A percentile compares a stretch with the other conserved stretches of the same genome.
Conservation (phyloP, 176 grass and related monocot species). For the Puya raimondii region DNA sequence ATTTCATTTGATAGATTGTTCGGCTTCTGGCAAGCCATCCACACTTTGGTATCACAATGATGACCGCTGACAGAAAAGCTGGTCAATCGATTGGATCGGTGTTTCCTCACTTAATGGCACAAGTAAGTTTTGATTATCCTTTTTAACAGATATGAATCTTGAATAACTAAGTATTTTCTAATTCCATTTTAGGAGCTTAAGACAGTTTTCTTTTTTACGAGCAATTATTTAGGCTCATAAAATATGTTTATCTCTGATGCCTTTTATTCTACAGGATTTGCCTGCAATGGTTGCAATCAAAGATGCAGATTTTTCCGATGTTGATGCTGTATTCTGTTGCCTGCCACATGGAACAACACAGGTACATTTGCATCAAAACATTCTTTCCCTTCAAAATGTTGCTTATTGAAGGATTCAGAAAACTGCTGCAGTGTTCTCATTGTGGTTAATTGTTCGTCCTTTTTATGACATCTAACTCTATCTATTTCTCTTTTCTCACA, state of each 20-base stretch:
- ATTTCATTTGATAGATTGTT: conserved; percentile 57
- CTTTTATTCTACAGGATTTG: conserved; percentile 50
- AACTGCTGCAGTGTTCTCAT: not conserved
- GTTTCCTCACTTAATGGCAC: conserved; percentile 88
- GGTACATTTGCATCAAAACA: conserved; percentile 29
- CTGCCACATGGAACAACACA: conserved; percentile 98
- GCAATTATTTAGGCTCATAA: too few species aligned
- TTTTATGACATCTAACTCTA: not conserved
- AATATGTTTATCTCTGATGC: too few species aligned
- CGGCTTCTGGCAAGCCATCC: conserved; percentile 81
- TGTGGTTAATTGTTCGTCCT: not conserved
- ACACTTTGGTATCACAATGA: conserved; percentile 58
- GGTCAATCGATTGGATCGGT: conserved; percentile 73
- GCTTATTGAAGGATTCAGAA: not conserved
- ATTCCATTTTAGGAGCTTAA: conserved; percentile 1
- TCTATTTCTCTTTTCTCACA: conserved; percentile 21
- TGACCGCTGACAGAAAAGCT: conserved; percentile 97
- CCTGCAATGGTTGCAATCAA: conserved; percentile 81
- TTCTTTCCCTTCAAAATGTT: conserved; percentile 4
- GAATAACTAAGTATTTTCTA: not conserved
- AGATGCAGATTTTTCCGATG: conserved; percentile 80
- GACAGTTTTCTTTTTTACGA: too few species aligned
- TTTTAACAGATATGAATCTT: too few species aligned
- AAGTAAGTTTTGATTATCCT: conserved; percentile 25
- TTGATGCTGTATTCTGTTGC: conserved; percentile 99